Evolutionary conservation across 2,329 filamentous ascomycete genomes (phyloP).

Genomic region (Colletotrichum zoysiae): DNA sequence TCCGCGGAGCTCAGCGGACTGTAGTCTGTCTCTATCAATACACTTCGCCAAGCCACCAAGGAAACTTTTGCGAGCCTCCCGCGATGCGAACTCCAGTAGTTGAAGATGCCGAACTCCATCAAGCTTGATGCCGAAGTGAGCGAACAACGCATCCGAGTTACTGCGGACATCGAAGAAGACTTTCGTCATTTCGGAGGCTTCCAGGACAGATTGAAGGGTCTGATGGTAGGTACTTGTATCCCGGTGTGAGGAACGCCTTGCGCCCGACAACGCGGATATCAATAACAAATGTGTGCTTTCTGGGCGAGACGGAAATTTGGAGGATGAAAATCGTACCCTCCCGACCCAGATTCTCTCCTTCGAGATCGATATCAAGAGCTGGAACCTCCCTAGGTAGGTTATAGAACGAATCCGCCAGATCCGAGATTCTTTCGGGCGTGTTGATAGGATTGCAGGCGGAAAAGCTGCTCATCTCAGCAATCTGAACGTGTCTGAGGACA

Average conservation of each 20-base stretch:
- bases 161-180: slow-evolving; percentile 71
- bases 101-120: slow-evolving; percentile 65
- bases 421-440: slow-evolving; percentile 38
- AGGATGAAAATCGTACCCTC: slow-evolving; percentile 61
- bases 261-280: slow-evolving; percentile 56
- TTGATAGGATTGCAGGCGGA: slow-evolving; percentile 31
- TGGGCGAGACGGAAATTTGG: slow-evolving; percentile 51
- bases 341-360: slow-evolving; percentile 59
- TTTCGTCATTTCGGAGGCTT: slow-evolving; percentile 59
- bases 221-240: not conserved
- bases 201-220: slow-evolving; percentile 57
- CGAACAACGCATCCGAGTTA: slow-evolving; percentile 67
- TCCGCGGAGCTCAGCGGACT: slow-evolving; percentile 36
- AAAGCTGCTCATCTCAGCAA: not conserved
- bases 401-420: slow-evolving; percentile 38
- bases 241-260: slow-evolving; percentile 47
- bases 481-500: not conserved
- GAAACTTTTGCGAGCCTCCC: slow-evolving; percentile 28
- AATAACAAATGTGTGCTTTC: slow-evolving; percentile 55
- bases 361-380: slow-evolving; percentile 62
- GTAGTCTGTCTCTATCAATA: slow-evolving; percentile 51
- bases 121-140: slow-evolving; percentile 58
- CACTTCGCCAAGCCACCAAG: slow-evolving; percentile 48
- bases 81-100: slow-evolving; percentile 64
- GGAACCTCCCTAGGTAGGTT: slow-evolving; percentile 43